Conservation (phyloP, 2,329 filamentous ascomycete genomes). For the Xylariales sp. region DNA sequence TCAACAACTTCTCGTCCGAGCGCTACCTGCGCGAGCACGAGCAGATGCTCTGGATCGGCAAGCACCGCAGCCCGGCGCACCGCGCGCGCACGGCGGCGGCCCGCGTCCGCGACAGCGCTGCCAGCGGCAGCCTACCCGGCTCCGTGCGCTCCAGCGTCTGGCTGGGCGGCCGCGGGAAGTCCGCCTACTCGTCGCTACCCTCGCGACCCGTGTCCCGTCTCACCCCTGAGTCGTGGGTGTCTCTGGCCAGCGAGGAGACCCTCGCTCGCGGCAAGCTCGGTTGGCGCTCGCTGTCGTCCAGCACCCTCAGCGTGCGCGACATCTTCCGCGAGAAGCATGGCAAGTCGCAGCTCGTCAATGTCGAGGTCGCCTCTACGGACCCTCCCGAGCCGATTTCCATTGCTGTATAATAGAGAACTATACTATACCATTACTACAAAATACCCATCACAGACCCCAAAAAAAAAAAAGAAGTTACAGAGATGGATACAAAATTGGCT, state of each 20-base stretch:
- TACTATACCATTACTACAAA: too few species aligned
- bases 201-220: background rate
- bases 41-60: constrained; percentile 3
- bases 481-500: too few species aligned
- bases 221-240: constrained; percentile 4
- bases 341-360: background rate
- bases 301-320: constrained; percentile 1
- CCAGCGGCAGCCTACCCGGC: too few species aligned
- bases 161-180: constrained; percentile 1
- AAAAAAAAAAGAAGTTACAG: too few species aligned
- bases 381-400: background rate
- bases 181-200: background rate
- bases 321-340: background rate
- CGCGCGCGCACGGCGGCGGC: background rate
- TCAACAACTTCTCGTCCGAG: constrained; percentile 4
- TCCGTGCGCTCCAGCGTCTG: constrained; percentile 1
- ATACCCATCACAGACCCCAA: too few species aligned
- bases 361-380: background rate
- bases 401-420: too few species aligned
- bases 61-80: constrained; percentile 1
- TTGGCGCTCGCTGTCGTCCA: constrained; percentile 2
- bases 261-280: background rate
- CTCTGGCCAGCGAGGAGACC: constrained; percentile 1
- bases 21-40: constrained; percentile 5
- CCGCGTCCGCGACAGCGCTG: background rate